Base-by-base conservation (phyloP, 1,284 basidiomycete species). In the Coniferiporia weirii region DNA sequence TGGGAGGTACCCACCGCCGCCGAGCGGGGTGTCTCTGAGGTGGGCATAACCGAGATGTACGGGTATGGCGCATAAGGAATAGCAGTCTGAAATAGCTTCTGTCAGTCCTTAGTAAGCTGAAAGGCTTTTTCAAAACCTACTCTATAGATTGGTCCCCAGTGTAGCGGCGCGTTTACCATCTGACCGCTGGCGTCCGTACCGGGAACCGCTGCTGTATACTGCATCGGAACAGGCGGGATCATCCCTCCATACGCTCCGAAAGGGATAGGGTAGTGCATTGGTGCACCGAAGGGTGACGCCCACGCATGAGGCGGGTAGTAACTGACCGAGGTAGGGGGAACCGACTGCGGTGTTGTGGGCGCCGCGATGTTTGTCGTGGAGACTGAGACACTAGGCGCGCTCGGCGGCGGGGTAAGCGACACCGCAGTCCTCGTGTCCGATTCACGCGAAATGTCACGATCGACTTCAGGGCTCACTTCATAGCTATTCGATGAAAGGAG, bases 251-350 rank as follows among this genome's bases (percentile, higher is more conserved):
- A 61, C 13, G 54, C 53, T 12, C 60, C 56, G 38, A 79, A 81
- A 22, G 80, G 79, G 57, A 82, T 65, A 19, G 77, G 77, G 64
- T 81, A 85, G 15, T 75, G 75, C 64, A 80, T 74, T 22, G 75
- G 77, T 13, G 75, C 75, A n/a, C 75, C 69, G 65, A 78, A 84
- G 10, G 78, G 73, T 40, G 78, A 77, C 45, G 82, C 69, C 84
- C 84, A 87, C 34, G 79, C 75, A 34, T 76, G 73, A 43, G 73
- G 71, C 52, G 75, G 71, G 65, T 78, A 82, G 65, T 79, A 84
- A n/a, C 75, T 75, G 36, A 77, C 68, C 40, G 72, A 69, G 4
- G 56, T 19, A 6, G 54, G 46, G 9, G 75, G 70, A 45, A 75
- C 63, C 1, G 75, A 62, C 64, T 78, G 79, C 3, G 73, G 69